Percentiles rank a stretch among this genome's conserved stretches.
Evolutionary conservation across 768 basidiomycete species (phyloP).

Genomic region (Cystofilobasidium bisporidii): DNA sequence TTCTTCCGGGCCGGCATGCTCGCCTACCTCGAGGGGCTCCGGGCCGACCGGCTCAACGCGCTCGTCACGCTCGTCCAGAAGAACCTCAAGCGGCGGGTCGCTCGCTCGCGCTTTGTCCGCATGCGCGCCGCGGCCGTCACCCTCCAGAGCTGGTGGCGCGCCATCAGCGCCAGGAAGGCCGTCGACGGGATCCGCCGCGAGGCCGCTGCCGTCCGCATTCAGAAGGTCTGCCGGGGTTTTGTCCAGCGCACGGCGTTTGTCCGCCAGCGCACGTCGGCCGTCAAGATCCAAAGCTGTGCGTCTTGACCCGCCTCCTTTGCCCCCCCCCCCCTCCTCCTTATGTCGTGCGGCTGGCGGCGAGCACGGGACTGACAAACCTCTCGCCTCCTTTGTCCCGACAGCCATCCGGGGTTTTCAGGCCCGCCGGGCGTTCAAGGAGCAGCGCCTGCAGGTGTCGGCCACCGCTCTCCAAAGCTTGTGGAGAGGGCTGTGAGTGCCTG

Average conservation of each 20-base stretch:
- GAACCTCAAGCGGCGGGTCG: slow-evolving; percentile 83
- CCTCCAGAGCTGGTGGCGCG: slow-evolving; percentile 92
- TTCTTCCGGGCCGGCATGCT: slow-evolving; percentile 99
- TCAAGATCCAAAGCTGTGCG: slow-evolving; percentile 77
- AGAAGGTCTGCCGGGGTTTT: slow-evolving; percentile 60
- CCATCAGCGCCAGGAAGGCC: slow-evolving; percentile 62
- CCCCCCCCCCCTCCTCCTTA: not conserved
- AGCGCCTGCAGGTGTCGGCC: slow-evolving; percentile 55
- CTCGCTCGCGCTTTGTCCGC: slow-evolving; percentile 64
- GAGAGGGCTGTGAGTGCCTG: slow-evolving; percentile 68
- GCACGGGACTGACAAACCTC: too few species aligned
- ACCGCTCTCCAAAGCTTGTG: slow-evolving; percentile 66
- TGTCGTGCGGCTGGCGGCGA: too few species aligned
- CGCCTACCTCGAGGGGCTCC: slow-evolving; percentile 81
- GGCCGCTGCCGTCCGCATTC: slow-evolving; percentile 64
- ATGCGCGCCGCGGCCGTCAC: slow-evolving; percentile 65
- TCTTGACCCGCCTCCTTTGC: slow-evolving; percentile 31
- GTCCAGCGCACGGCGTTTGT: slow-evolving; percentile 63
- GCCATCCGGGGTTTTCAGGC: slow-evolving; percentile 38
- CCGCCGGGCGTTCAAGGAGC: slow-evolving; percentile 50
- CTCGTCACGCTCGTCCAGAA: slow-evolving; percentile 95
- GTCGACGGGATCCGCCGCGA: slow-evolving; percentile 64
- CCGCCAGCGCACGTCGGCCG: slow-evolving; percentile 53
- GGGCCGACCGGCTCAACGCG: slow-evolving; percentile 74
- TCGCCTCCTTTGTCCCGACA: slow-evolving; percentile 13